phyloP scores from a whole-genome alignment of 148 eudicot genomes.

The Persicaria tinctoria region DNA sequence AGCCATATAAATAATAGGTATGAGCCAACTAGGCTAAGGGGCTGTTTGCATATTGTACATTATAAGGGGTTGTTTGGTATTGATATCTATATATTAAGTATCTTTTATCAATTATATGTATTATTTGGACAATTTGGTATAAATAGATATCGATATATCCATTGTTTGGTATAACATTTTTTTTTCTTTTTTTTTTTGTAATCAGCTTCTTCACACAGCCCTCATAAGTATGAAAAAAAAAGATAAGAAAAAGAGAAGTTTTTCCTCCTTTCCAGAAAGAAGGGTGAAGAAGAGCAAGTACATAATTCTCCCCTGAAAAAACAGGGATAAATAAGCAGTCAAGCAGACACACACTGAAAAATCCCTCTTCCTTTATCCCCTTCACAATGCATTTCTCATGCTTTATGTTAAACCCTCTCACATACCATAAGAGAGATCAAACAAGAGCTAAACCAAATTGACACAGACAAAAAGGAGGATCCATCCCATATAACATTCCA shows the following conservation, averaged over 20 bases:
- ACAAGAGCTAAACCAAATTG: neutral
- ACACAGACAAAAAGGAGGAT: slow-evolving; percentile 1
- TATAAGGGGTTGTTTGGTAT: no score
- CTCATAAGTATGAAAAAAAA: neutral
- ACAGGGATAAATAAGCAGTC: slow-evolving; percentile 9
- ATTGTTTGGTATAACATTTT: no score
- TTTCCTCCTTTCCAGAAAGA: no score
- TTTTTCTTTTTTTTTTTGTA: no score
- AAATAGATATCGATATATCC: no score
- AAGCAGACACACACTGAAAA: neutral
- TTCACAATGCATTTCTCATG: slow-evolving; percentile 8
- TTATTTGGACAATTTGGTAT: no score
- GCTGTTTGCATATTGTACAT: no score
- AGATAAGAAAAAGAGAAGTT: neutral
- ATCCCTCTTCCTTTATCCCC: neutral
- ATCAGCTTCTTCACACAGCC: neutral
- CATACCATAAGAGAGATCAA: neutral
- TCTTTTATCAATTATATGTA: no score
- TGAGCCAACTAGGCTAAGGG: no score
- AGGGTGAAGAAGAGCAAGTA: neutral
- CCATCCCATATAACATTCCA: neutral
- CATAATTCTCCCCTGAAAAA: slow-evolving; percentile 9
- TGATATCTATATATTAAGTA: no score
- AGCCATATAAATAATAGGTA: no score
- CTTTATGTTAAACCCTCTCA: slow-evolving; percentile 1